These are phyloP conservation scores for Peniophora sp. DNA, from an alignment of 1,284 basidiomycete genomes.

Conservation along the genomic window DNA sequence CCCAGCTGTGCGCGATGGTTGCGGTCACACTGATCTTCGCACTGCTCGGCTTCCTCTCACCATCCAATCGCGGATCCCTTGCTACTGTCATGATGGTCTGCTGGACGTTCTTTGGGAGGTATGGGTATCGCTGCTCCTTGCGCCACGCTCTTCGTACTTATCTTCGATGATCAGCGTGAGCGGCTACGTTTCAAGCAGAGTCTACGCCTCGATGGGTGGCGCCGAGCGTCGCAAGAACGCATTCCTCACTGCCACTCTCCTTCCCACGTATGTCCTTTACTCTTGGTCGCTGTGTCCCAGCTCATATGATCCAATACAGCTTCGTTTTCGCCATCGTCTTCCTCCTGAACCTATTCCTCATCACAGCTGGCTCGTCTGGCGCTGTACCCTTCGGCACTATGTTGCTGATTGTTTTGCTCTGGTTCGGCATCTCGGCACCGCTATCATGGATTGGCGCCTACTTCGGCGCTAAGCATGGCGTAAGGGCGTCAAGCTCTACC, in stretches of 20 bases:
- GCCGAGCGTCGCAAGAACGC: slow-evolving; percentile 76
- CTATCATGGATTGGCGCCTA: slow-evolving; percentile 68
- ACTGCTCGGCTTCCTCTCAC: slow-evolving; percentile 93
- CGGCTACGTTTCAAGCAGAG: slow-evolving; percentile 83
- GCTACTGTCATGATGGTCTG: slow-evolving; percentile 95
- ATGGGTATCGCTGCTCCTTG: slow-evolving; percentile 14
- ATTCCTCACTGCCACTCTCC: slow-evolving; percentile 80
- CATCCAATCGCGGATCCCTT: slow-evolving; percentile 90
- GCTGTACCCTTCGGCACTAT: slow-evolving; percentile 96
- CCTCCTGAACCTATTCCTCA: slow-evolving; percentile 80
- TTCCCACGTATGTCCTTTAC: slow-evolving; percentile 64
- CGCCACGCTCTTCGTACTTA: background rate
- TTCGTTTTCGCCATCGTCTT: slow-evolving; percentile 79
- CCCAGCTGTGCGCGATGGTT: slow-evolving; percentile 87
- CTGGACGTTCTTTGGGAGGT: slow-evolving; percentile 91
- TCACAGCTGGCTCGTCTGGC: slow-evolving; percentile 83
- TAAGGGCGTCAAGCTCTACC: slow-evolving; percentile 34
- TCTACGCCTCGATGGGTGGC: slow-evolving; percentile 82
- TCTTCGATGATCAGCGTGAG: slow-evolving; percentile 54
- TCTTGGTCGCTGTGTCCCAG: background rate
- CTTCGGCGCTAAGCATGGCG: slow-evolving; percentile 84
- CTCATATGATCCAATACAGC: slow-evolving; percentile 26
- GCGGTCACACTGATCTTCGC: slow-evolving; percentile 91
- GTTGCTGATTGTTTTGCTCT: slow-evolving; percentile 83
- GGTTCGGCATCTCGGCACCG: slow-evolving; percentile 94